A percentile compares a stretch with the other conserved stretches of the same genome.
These are phyloP conservation scores for Amborella trichopoda DNA, from an alignment of 164 flowering plant species.

Conservation along the genomic window DNA sequence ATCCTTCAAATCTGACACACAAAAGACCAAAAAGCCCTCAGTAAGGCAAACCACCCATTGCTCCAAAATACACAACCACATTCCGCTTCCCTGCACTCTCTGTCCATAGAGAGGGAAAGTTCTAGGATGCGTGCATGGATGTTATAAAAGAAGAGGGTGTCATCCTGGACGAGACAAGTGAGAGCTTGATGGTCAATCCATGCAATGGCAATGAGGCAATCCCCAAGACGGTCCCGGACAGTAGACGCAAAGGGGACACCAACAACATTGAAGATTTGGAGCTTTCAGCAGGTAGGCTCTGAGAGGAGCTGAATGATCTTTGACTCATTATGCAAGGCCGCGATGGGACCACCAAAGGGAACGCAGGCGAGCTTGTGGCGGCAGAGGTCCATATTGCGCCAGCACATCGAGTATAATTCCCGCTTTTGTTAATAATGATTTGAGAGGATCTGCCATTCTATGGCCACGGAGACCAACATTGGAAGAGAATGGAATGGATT, in stretches of 20 bases:
- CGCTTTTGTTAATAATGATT: slow-evolving; percentile 87
- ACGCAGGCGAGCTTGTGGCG: slow-evolving; percentile 88
- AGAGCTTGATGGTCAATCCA: slow-evolving; percentile 86
- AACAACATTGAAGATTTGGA: slow-evolving; percentile 77
- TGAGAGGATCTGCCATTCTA: slow-evolving; percentile 92
- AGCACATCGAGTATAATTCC: slow-evolving; percentile 66
- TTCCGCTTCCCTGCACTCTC: slow-evolving; percentile 68
- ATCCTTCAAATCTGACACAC: slow-evolving; percentile 63
- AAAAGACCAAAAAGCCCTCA: slow-evolving; percentile 47
- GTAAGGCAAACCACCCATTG: slow-evolving; percentile 82
- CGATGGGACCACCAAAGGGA: slow-evolving; percentile 91
- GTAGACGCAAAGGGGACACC: slow-evolving; percentile 62
- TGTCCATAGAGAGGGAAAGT: slow-evolving; percentile 54
- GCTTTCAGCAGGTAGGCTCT: slow-evolving; percentile 83
- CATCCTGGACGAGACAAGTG: slow-evolving; percentile 79
- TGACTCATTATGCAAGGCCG: slow-evolving; percentile 87
- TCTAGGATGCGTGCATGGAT: slow-evolving; percentile 49
- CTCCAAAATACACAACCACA: slow-evolving; percentile 93
- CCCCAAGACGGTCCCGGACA: slow-evolving; percentile 82
- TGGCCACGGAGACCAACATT: slow-evolving; percentile 91
- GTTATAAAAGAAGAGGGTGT: slow-evolving; percentile 55
- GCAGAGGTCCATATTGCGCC: slow-evolving; percentile 68
- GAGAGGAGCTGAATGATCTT: slow-evolving; percentile 91
- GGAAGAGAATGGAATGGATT: too few relatives aligned
- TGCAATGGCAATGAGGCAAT: slow-evolving; percentile 64